Evolutionary conservation across 2,329 filamentous ascomycete genomes (phyloP).

Genomic region (Ilyonectria mors-panacis): DNA sequence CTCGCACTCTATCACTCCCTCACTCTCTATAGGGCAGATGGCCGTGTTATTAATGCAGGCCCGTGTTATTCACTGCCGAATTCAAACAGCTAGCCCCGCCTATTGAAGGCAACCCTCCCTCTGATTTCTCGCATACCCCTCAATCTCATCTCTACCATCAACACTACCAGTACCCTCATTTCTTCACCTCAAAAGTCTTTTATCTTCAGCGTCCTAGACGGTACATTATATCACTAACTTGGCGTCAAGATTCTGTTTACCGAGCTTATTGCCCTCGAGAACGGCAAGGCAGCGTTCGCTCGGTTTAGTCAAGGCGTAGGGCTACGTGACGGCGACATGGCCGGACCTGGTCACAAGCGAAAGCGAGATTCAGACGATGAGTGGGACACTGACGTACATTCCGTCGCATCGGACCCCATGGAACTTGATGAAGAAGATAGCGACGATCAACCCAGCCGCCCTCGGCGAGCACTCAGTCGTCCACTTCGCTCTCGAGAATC

Average conservation of each 20-base stretch:
- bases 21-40: not conserved
- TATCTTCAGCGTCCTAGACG: not conserved
- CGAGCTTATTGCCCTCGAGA: slow-evolving; percentile 50
- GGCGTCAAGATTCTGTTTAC: slow-evolving; percentile 49
- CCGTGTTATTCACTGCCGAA: slow-evolving; percentile 41
- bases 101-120: not conserved
- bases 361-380: slow-evolving; percentile 49
- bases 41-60: not conserved
- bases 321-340: slow-evolving; percentile 36
- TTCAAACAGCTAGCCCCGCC: slow-evolving; percentile 14
- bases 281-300: slow-evolving; percentile 51
- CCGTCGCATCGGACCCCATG: slow-evolving; percentile 45
- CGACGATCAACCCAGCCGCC: slow-evolving; percentile 28
- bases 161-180: slow-evolving; percentile 2
- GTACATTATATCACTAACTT: slow-evolving; percentile 36
- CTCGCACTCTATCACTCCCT: not conserved
- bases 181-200: not conserved
- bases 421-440: slow-evolving; percentile 48
- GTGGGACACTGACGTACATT: slow-evolving; percentile 48
- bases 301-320: slow-evolving; percentile 37
- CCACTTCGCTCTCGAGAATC: slow-evolving; percentile 48
- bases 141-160: slow-evolving; percentile 15
- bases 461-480: slow-evolving; percentile 29
- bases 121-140: slow-evolving; percentile 19
- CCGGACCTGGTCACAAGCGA: slow-evolving; percentile 48